phyloP scores from a whole-genome alignment of 192 early-diverging fungal species.

The Podochytrium sp. region DNA sequence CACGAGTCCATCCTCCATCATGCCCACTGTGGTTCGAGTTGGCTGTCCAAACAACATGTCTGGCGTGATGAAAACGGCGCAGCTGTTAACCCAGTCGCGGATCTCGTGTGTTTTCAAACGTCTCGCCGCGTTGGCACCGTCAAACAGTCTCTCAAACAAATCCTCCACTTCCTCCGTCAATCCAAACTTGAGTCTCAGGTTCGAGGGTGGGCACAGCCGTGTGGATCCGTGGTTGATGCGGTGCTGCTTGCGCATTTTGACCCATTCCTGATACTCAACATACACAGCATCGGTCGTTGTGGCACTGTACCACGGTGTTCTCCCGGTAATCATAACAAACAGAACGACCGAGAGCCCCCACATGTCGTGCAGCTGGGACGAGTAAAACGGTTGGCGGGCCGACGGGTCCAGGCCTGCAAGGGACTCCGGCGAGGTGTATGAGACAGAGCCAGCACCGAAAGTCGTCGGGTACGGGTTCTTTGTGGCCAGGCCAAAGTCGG shows the following conservation, averaged over 20 bases:
- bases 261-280: conserved; percentile 42
- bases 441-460: conserved; percentile 84
- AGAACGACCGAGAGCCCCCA: conserved; percentile 82
- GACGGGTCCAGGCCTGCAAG: conserved; percentile 40
- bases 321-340: conserved; percentile 73
- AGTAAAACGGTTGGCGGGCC: conserved; percentile 45
- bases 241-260: not conserved
- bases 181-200: not conserved
- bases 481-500: conserved; percentile 96
- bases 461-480: conserved; percentile 70
- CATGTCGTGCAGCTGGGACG: conserved; percentile 67
- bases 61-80: not conserved
- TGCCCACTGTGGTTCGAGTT: not conserved
- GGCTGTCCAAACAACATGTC: not conserved
- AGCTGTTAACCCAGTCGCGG: not conserved
- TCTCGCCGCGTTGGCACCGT: not conserved
- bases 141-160: conserved; percentile 11
- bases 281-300: conserved; percentile 69
- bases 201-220: not conserved
- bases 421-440: conserved; percentile 86
- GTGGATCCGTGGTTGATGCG: not conserved
- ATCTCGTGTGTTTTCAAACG: not conserved
- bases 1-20: not conserved
- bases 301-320: conserved; percentile 73
- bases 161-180: not conserved